phyloP scores from a whole-genome alignment of 495 filamentous ascomycete species.

The Cercophora sp. region DNA sequence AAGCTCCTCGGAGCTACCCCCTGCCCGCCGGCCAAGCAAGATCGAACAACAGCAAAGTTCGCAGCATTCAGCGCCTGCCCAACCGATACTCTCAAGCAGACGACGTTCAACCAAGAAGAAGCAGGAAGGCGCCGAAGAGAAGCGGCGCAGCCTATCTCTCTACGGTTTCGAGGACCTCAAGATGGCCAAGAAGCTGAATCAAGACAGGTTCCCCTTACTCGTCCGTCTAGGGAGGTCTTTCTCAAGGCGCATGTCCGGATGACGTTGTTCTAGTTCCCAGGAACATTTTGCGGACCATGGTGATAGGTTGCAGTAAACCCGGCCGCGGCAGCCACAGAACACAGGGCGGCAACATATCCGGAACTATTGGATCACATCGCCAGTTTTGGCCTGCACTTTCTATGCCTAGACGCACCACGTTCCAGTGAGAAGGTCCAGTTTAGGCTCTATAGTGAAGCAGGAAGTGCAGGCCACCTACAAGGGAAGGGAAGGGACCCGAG shows the following conservation, averaged over 20 bases:
- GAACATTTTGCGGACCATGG: no score
- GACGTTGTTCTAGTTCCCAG: background rate
- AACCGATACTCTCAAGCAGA: background rate
- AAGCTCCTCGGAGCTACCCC: background rate
- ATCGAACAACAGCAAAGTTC: background rate
- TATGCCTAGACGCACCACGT: no score
- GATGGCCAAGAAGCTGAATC: slow-evolving; percentile 5
- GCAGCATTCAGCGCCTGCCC: background rate
- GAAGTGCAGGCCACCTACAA: no score
- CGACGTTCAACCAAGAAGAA: slow-evolving; percentile 10
- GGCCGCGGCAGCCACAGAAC: background rate
- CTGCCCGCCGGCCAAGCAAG: background rate
- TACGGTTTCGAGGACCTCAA: slow-evolving; percentile 22
- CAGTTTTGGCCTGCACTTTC: no score
- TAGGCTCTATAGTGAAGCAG: no score
- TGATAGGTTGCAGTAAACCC: no score
- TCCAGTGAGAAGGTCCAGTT: no score
- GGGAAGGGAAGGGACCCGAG: no score
- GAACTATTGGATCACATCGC: no score
- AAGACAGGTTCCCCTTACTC: slow-evolving; percentile 16
- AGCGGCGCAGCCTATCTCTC: slow-evolving; percentile 19
- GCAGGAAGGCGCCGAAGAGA: slow-evolving; percentile 1
- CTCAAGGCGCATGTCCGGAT: slow-evolving; percentile 20
- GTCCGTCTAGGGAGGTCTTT: slow-evolving; percentile 20
- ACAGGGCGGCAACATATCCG: no score